phyloP scores from a whole-genome alignment of 2,329 filamentous ascomycete species.

The Microsporum canis region DNA sequence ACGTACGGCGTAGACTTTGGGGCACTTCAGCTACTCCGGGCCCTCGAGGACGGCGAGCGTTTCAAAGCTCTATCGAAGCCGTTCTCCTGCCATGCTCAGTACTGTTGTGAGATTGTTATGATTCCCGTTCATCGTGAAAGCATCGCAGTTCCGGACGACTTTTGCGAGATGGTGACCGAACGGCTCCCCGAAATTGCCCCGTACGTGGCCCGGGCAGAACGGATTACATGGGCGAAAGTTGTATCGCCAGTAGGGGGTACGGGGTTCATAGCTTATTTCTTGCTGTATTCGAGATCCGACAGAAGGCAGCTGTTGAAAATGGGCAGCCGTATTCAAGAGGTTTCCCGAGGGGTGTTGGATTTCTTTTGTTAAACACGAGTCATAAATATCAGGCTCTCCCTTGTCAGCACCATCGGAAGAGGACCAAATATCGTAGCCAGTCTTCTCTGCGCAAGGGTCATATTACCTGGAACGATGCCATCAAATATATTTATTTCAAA shows the following conservation, averaged over 20 bases:
- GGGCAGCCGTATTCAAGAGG: neutral
- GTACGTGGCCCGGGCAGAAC: neutral
- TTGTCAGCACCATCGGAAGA: no score
- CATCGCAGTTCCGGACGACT: neutral
- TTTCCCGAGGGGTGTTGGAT: neutral
- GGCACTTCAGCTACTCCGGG: neutral
- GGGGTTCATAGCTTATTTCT: neutral
- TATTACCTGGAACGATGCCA: no score
- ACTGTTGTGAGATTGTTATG: neutral
- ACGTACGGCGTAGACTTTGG: constrained; percentile 20
- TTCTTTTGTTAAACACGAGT: no score
- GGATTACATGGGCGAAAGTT: neutral
- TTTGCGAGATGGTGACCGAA: neutral
- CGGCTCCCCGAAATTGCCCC: neutral
- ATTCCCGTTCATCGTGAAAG: neutral
- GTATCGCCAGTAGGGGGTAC: neutral
- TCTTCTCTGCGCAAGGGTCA: no score
- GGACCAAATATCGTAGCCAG: no score
- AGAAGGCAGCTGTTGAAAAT: neutral
- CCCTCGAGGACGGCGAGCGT: neutral
- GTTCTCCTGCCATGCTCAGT: constrained; percentile 11
- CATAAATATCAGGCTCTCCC: no score
- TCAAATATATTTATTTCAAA: no score
- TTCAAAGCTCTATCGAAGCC: constrained; percentile 9
- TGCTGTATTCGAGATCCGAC: neutral